Conservation (phyloP, 305 asterid genomes). For the Salvia sclarea region DNA sequence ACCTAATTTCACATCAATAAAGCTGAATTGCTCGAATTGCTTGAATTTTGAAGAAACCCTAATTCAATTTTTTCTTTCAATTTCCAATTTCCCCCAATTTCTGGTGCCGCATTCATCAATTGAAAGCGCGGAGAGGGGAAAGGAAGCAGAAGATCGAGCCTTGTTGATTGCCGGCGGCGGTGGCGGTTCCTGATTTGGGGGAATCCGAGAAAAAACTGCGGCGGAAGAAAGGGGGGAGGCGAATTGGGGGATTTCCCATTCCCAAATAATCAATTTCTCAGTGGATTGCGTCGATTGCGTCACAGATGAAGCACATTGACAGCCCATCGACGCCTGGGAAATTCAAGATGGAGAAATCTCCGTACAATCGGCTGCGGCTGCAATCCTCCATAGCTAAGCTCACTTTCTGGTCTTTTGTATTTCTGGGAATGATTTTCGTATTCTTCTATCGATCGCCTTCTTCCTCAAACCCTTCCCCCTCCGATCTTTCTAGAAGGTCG, state of each 20-base stretch:
- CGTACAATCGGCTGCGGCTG: slow-evolving; percentile 45
- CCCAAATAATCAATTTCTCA: slow-evolving; percentile 39
- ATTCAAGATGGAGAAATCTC: slow-evolving; percentile 84
- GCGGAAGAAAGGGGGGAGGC: slow-evolving; percentile 21
- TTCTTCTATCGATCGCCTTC: slow-evolving; percentile 50
- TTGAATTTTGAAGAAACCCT: slow-evolving; percentile 22
- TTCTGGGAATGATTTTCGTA: slow-evolving; percentile 42
- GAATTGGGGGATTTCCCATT: slow-evolving; percentile 34
- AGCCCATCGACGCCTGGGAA: slow-evolving; percentile 57
- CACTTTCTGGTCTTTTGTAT: slow-evolving; percentile 54
- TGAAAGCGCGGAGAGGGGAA: not conserved
- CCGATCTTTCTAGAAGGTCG: slow-evolving; percentile 53
- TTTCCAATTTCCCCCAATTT: slow-evolving; percentile 31
- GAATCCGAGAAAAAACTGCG: slow-evolving; percentile 35
- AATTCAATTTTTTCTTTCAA: not conserved
- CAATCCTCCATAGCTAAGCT: slow-evolving; percentile 55
- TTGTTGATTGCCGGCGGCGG: not conserved
- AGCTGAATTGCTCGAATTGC: slow-evolving; percentile 27
- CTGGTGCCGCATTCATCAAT: slow-evolving; percentile 19
- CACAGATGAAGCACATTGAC: slow-evolving; percentile 63
- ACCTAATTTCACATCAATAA: slow-evolving; percentile 50
- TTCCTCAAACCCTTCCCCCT: slow-evolving; percentile 30
- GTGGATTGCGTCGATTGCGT: slow-evolving; percentile 27
- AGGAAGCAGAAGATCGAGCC: not conserved
- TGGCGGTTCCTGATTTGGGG: slow-evolving; percentile 1